Evolutionary conservation across 176 grass and related monocot genomes (phyloP).

Genomic region (Echinochloa phyllopogon): DNA sequence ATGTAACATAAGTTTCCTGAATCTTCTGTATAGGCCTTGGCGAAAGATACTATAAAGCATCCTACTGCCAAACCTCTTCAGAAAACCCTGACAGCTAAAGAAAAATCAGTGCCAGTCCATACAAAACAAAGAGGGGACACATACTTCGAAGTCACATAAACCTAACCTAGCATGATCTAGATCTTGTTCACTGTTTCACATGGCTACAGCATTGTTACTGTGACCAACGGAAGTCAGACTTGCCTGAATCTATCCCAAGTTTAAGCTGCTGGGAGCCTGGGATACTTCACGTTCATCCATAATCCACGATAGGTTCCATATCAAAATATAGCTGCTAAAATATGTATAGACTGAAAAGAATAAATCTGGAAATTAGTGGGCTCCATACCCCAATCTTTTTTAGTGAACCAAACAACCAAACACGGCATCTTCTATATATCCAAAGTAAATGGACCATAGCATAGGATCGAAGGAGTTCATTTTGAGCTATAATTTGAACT

Average conservation of each 20-base stretch:
- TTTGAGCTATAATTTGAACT: no score
- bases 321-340: constrained; percentile 16
- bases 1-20: constrained; percentile 38
- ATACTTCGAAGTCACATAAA: constrained; percentile 12
- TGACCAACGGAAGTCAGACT: not conserved
- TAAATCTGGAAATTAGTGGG: not conserved
- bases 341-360: constrained; percentile 7
- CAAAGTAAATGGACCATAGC: constrained; percentile 16
- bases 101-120: constrained; percentile 22
- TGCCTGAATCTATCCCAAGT: not conserved
- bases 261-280: constrained; percentile 22
- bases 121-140: not conserved
- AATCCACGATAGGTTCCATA: not conserved
- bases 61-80: constrained; percentile 11
- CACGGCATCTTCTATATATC: constrained; percentile 32
- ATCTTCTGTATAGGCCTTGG: constrained; percentile 15
- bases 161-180: constrained; percentile 20
- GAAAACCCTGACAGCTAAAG: not conserved
- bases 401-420: constrained; percentile 32
- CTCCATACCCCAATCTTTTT: constrained; percentile 5
- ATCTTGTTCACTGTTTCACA: not conserved
- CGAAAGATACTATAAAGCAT: constrained; percentile 35
- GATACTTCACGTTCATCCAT: not conserved
- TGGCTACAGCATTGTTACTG: constrained; percentile 9
- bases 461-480: constrained; percentile 23